A percentile compares a stretch with the other conserved stretches of the same genome.
Conservation (phyloP, 176 grass and related monocot species). For the Areca catechu region DNA sequence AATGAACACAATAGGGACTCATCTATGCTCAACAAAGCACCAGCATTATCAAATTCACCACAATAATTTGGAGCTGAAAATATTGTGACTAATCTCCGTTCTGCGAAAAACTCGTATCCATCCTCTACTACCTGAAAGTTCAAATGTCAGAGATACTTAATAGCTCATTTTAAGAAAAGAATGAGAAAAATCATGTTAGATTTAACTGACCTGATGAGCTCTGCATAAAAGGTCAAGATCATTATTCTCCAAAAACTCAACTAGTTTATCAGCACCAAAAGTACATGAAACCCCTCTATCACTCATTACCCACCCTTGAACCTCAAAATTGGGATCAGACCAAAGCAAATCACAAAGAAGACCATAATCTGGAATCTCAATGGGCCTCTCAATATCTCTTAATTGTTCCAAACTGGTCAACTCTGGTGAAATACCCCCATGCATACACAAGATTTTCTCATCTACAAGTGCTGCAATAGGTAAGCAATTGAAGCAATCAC, state of each 20-base stretch:
- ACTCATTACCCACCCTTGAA: constrained; percentile 18
- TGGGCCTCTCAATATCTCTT: constrained; percentile 8
- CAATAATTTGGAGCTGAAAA: constrained; percentile 31
- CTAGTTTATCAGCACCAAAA: constrained; percentile 51
- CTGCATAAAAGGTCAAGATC: constrained; percentile 59
- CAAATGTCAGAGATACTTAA: not conserved
- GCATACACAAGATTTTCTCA: constrained; percentile 23
- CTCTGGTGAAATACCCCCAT: constrained; percentile 25
- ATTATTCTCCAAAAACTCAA: constrained; percentile 71
- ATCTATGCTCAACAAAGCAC: constrained; percentile 29
- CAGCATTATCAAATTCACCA: constrained; percentile 23
- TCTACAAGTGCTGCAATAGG: constrained; percentile 20
- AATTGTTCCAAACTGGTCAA: constrained; percentile 19
- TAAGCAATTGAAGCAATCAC: constrained; percentile 31
- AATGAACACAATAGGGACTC: constrained; percentile 19
- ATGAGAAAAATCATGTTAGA: not conserved
- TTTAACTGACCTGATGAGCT: constrained; percentile 52
- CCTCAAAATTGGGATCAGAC: constrained; percentile 21
- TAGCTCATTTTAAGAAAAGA: not conserved
- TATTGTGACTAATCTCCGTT: constrained; percentile 25
- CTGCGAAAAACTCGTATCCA: constrained; percentile 22
- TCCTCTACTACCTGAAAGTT: constrained; percentile 23
- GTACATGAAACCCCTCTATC: constrained; percentile 43
- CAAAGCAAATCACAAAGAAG: constrained; percentile 31
- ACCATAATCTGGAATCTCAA: constrained; percentile 24